These are phyloP conservation scores for Tetrahymena malaccensis DNA, from an alignment of 73 alveolate species.

Conservation along the genomic window DNA sequence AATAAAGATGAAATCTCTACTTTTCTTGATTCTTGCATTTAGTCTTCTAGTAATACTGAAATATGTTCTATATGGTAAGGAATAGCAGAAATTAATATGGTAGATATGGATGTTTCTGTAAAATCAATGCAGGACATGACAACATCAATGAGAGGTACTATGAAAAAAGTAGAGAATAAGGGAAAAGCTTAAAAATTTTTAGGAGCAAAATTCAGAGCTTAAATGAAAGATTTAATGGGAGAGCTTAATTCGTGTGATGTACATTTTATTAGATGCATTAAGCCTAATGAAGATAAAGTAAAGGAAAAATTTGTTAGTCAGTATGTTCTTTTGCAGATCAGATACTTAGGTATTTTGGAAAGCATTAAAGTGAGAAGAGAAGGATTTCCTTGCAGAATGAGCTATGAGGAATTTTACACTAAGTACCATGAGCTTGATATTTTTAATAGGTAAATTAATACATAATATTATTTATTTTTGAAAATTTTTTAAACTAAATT, in stretches of 20 bases:
- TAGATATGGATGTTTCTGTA: conserved; percentile 30
- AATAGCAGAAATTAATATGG: conserved; percentile 18
- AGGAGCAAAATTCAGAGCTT: conserved; percentile 78
- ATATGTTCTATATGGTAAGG: conserved; percentile 40
- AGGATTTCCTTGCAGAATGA: conserved; percentile 83
- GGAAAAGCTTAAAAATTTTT: conserved; percentile 67
- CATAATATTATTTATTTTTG: neutral
- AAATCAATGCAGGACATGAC: conserved; percentile 37
- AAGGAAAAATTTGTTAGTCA: conserved; percentile 51
- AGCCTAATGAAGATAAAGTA: conserved; percentile 85
- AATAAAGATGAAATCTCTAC: conserved; percentile 83
- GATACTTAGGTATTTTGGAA: conserved; percentile 94
- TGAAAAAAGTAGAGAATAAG: conserved; percentile 17
- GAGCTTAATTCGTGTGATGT: conserved; percentile 81
- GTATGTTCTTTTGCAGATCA: conserved; percentile 73
- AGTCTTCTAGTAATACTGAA: conserved; percentile 40
- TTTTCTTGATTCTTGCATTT: conserved; percentile 47
- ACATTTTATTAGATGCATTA: conserved; percentile 88
- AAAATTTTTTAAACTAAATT: neutral
- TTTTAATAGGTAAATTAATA: neutral
- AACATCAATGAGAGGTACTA: conserved; percentile 46
- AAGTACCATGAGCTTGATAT: conserved; percentile 61
- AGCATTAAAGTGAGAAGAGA: conserved; percentile 84
- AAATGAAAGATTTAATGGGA: conserved; percentile 83
- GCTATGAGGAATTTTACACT: conserved; percentile 72